A percentile compares a stretch with the other conserved stretches of the same genome.
phyloP scores from a whole-genome alignment of 2,329 filamentous ascomycete species.

The Colletotrichum kahawae region DNA sequence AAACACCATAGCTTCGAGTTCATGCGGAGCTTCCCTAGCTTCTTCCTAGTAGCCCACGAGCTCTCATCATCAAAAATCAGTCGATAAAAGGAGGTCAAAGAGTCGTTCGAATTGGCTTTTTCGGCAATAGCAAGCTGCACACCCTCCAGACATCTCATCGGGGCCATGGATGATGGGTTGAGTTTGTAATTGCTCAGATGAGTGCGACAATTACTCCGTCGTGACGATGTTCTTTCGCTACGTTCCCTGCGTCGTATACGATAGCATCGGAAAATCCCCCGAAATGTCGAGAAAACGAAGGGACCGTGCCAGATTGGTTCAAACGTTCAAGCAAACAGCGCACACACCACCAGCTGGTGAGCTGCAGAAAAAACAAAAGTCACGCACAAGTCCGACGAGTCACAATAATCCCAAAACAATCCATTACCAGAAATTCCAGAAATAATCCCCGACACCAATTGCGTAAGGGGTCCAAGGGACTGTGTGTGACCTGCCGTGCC shows the following conservation, averaged over 20 bases:
- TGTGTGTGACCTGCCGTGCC: neutral
- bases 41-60: neutral
- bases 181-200: neutral
- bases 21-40: slow-evolving; percentile 4
- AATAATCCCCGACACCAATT: neutral
- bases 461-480: neutral
- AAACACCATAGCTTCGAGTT: neutral
- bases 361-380: neutral
- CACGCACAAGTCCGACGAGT: neutral
- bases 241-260: neutral
- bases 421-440: neutral
- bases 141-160: neutral
- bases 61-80: neutral
- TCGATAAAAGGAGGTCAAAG: neutral
- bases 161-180: neutral
- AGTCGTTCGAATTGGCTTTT: neutral
- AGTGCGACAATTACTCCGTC: neutral
- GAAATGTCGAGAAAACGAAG: neutral
- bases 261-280: neutral
- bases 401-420: neutral
- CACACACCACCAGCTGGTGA: neutral
- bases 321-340: neutral
- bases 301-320: neutral
- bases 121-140: neutral
- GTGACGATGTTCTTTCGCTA: neutral